These are phyloP conservation scores for Colletotrichum aenigma DNA, from an alignment of 2,329 filamentous ascomycete genomes.

Conservation along the genomic window DNA sequence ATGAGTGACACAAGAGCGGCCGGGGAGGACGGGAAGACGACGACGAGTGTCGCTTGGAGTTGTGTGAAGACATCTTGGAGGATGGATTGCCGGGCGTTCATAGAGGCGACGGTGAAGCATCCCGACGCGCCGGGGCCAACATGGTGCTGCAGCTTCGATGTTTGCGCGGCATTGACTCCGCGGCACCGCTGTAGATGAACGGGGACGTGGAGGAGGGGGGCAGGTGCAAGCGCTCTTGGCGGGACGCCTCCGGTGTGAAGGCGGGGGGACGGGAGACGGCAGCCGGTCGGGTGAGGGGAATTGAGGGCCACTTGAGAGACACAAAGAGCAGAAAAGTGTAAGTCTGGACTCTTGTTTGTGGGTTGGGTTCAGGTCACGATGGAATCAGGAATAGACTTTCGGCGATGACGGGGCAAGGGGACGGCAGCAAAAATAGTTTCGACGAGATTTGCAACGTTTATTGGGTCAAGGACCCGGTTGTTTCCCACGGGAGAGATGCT, in stretches of 20 bases:
- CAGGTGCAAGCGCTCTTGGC: constrained; percentile 16
- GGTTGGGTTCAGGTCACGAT: background rate
- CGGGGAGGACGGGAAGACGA: background rate
- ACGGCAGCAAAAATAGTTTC: background rate
- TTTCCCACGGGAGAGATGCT: background rate
- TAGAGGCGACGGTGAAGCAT: background rate
- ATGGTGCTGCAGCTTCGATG: background rate
- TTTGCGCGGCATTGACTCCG: constrained; percentile 10
- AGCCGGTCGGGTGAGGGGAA: background rate
- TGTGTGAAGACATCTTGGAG: background rate
- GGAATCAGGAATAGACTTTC: background rate
- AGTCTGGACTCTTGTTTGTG: background rate
- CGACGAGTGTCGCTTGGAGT: constrained; percentile 9
- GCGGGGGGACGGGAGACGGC: background rate
- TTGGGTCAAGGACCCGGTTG: background rate
- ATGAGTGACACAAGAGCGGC: background rate
- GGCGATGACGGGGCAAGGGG: background rate
- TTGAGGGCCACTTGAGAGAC: background rate
- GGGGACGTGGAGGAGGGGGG: background rate
- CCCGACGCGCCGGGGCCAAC: background rate
- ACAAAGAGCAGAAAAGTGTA: background rate
- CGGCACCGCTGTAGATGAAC: background rate
- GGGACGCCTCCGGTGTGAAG: background rate
- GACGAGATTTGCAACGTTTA: background rate
- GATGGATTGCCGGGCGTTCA: background rate